Percentiles rank a stretch among this genome's conserved stretches.
phyloP scores from a whole-genome alignment of 1,284 basidiomycete species.

The Puccinia horiana region DNA sequence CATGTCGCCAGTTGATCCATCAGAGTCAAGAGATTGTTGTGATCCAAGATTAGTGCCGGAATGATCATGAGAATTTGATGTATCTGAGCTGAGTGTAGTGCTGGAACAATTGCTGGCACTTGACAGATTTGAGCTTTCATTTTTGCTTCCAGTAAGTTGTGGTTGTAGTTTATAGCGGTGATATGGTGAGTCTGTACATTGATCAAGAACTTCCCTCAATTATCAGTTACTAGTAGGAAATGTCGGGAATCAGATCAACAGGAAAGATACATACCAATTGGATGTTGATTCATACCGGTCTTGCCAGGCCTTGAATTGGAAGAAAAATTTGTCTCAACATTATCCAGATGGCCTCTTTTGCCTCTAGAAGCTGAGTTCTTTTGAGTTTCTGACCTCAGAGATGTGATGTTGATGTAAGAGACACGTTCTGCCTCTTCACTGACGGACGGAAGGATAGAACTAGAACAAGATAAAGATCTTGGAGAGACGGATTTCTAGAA shows the following conservation, averaged over 20 bases:
- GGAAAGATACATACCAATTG: not conserved
- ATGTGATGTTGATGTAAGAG: no score
- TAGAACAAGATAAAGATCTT: no score
- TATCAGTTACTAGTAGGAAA: no score
- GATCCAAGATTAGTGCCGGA: not conserved
- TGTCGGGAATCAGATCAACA: not conserved
- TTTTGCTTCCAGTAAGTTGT: not conserved
- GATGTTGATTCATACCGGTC: not conserved
- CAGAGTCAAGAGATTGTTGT: not conserved
- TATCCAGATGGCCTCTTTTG: not conserved
- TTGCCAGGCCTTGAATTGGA: not conserved
- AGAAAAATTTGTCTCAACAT: not conserved
- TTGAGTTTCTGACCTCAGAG: not conserved
- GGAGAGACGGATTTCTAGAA: no score
- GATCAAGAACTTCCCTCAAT: no score
- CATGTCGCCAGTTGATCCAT: not conserved
- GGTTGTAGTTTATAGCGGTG: not conserved
- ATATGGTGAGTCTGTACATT: not conserved
- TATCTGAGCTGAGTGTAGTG: not conserved
- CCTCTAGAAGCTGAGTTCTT: not conserved
- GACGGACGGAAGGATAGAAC: no score
- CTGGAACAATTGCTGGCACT: not conserved
- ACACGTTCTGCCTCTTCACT: no score
- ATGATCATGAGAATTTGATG: not conserved
- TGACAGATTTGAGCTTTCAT: not conserved